These are phyloP conservation scores for Oryza australiensis DNA, from an alignment of 176 grass and related monocot species.

Conservation along the genomic window DNA sequence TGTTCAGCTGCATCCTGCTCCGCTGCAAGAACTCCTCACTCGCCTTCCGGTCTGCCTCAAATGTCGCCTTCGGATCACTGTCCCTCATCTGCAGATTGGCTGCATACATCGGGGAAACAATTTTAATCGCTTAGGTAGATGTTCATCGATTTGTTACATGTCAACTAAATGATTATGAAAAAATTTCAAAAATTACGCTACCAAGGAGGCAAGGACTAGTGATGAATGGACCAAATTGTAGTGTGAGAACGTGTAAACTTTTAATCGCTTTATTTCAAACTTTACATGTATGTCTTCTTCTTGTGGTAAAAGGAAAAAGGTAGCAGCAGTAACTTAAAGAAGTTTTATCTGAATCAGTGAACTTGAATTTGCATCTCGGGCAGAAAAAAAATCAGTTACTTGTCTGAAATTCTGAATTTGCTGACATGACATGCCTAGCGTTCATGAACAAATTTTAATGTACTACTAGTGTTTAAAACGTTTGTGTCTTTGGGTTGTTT, in stretches of 20 bases:
- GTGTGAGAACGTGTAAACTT: neutral
- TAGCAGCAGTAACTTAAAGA: neutral
- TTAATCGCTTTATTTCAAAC: neutral
- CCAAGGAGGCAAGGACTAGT: neutral
- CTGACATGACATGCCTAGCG: neutral
- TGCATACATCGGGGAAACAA: too few relatives aligned
- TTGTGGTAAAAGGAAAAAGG: neutral
- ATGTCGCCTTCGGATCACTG: conserved; percentile 3
- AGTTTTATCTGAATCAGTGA: neutral
- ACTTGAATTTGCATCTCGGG: neutral
- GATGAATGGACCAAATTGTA: neutral
- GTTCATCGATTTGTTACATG: too few relatives aligned
- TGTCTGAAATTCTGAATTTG: neutral
- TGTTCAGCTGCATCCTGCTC: neutral
- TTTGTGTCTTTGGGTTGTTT: too few relatives aligned
- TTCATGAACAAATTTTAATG: neutral
- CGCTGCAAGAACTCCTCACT: conserved; percentile 33
- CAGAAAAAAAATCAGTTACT: neutral
- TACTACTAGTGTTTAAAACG: too few relatives aligned
- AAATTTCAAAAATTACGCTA: too few relatives aligned
- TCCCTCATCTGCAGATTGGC: conserved; percentile 52
- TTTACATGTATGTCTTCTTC: neutral
- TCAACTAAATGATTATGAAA: too few relatives aligned
- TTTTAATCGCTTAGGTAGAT: too few relatives aligned
- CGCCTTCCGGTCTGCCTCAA: conserved; percentile 41